A percentile compares a stretch with the other conserved stretches of the same genome.
Conservation (phyloP, 306 rosid genomes). For the Cucumis cinereus region DNA sequence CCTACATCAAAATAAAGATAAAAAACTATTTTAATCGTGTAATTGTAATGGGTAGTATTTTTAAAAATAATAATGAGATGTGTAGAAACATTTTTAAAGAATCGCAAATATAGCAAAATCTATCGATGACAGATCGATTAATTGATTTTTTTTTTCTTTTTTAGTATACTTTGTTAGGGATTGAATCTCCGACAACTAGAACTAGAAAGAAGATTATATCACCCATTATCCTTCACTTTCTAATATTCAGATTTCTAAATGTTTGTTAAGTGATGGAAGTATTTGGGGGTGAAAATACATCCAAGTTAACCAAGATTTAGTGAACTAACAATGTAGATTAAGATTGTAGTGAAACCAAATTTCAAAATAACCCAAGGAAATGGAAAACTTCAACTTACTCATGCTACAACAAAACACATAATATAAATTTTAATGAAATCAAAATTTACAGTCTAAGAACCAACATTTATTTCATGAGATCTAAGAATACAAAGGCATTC, state of each 20-base stretch:
- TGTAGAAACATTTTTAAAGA: no score
- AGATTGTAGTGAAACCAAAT: neutral
- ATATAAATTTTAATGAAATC: neutral
- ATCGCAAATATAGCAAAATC: no score
- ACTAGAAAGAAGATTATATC: no score
- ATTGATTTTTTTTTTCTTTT: no score
- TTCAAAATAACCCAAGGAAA: neutral
- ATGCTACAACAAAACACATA: neutral
- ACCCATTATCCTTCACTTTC: neutral
- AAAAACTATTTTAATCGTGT: no score
- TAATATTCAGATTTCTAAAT: neutral
- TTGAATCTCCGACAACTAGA: no score
- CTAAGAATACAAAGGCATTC: constrained; percentile 86
- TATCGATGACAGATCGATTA: no score
- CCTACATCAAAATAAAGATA: no score
- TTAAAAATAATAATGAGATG: no score
- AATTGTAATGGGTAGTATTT: no score
- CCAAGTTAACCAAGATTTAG: neutral
- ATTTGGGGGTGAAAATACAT: neutral
- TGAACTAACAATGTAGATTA: neutral
- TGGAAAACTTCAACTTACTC: neutral
- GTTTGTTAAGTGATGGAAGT: neutral
- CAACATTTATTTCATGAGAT: constrained; percentile 46
- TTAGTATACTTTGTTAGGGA: no score
- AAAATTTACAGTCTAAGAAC: neutral